Evolutionary conservation across 306 rosid species (phyloP), one percentile per base, ranked within the genome.

Genomic region (Canavalia ensiformis): DNA sequence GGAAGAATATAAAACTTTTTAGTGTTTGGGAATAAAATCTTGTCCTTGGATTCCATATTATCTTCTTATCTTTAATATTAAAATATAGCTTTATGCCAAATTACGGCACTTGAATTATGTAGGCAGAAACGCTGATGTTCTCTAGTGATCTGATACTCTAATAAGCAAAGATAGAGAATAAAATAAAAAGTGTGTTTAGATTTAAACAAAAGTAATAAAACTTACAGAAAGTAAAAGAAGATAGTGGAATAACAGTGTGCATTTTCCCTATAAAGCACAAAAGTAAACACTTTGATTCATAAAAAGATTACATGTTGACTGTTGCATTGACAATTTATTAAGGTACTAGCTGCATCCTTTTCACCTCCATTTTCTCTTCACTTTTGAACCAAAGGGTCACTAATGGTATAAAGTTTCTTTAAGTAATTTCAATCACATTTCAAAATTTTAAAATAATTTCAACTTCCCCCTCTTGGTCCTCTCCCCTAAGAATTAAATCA

Each of bases 201-300:
- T 60, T 28, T 35, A 64, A 63, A 56, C 54, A 39, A 68, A 55
- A 75, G 39, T 34, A 52, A 75, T 50, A 7, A 51, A 60, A 54
- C 35, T n/a, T 37, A 8, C 6, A 1, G 18, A 49, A 41, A 11
- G 68, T 55, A 18, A 63, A 42, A 46, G 57, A 66, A 29, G 11
- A 65, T 49, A 49, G 31, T 51, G 50, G 59, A 80, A 55, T 76
- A 52, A 50, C 81, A 68, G 42, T 54, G 37, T 58, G 71, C 47
- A 69, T 79, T 82, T 76, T 39, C 57, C 64, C 58, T 68, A 67
- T 68, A 72, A 59, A 75, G 78, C 31, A 78, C 56, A 47, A 68
- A 75, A 84, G 60, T 54, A 37, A 55, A 65, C 55, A 81, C 78
- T 74, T 84, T 84, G 35, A 88, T 87, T 78, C 88, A 52, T 65